Evolutionary conservation across 2,329 filamentous ascomycete genomes (phyloP), one percentile per base, ranked within the genome.

Genomic region (Conoideocrella luteorostrata): DNA sequence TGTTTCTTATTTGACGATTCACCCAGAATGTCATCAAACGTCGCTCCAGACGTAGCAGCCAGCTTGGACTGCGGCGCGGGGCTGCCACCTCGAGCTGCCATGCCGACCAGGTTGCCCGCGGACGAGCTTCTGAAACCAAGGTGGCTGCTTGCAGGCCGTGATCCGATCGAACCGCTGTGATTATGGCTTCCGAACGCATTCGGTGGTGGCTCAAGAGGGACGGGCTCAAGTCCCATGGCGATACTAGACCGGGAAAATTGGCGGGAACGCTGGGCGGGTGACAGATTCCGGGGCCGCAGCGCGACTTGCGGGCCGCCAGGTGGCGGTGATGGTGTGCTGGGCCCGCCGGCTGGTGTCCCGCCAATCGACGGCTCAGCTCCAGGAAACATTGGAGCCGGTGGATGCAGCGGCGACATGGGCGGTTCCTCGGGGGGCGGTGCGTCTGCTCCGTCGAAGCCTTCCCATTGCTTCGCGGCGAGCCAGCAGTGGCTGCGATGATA

Each of bases 401-500:
- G 66, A 38, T 64, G 54, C 12, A 69, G 51, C 10, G 65, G 65
- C 4, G 62, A 66, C 53, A 69, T 53, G n/a, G 57, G 50, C 3
- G 58, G 56, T 18, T 69, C 63, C 13, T 55, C 51, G 1, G 53
- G 50, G 3, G 58, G 53, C 5, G 54, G 43, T 4, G 50, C 50
- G 13, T 57, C 52, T 4, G 52, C 53, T n/a, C 57, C 60, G 6
- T 60, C 53, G 3, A 58, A 50, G 6, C 61, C 61, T 44, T 73
- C 69, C 74, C 74, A 77, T 34, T 64, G 58, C 50, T 74, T 71
- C 18, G 72, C 74, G 2, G 70, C 72, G 24, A 72, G 60, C 74
- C 74, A 77, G 58, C 74, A 77, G 62, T 77, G 73, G 42, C 71
- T 75, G 41, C 77, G 72, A 51, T 76, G 72, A 54, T 79, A 79